Evolutionary conservation across 805 yeast species (phyloP).

Genomic region (Citeromyces matritensis): DNA sequence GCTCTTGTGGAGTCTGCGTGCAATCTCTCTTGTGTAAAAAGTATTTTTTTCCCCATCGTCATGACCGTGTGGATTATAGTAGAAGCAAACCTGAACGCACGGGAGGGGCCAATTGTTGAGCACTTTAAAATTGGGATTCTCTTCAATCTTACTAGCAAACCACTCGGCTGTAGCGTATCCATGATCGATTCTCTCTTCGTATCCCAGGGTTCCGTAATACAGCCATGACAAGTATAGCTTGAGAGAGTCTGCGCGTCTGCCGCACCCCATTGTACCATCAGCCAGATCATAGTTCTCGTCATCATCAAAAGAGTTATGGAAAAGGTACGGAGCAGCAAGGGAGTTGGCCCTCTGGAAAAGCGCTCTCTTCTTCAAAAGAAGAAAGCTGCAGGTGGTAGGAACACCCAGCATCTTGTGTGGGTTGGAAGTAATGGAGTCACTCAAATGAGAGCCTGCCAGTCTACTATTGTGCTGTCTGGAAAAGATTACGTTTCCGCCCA

Average conservation of each 20-base stretch:
- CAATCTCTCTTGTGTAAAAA: constrained; percentile 42
- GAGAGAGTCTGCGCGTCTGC: constrained; percentile 71
- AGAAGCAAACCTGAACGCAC: constrained; percentile 76
- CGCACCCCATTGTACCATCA: constrained; percentile 88
- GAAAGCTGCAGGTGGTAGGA: constrained; percentile 63
- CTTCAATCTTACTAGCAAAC: constrained; percentile 29
- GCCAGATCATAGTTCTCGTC: constrained; percentile 60
- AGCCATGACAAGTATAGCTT: constrained; percentile 72
- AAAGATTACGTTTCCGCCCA: constrained; percentile 82
- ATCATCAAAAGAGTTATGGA: constrained; percentile 40
- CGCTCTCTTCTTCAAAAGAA: constrained; percentile 54
- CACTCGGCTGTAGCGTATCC: constrained; percentile 54
- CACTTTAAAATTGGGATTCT: constrained; percentile 31
- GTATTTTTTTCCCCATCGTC: constrained; percentile 25
- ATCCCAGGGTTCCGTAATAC: constrained; percentile 62
- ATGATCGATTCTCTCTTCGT: constrained; percentile 51
- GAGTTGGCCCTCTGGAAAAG: constrained; percentile 62
- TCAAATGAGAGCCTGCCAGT: constrained; percentile 46
- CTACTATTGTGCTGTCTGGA: constrained; percentile 27
- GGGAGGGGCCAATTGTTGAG: constrained; percentile 50
- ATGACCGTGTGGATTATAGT: constrained; percentile 31
- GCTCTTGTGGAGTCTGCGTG: constrained; percentile 36
- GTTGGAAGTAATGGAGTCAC: constrained; percentile 65
- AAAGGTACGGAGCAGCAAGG: constrained; percentile 64
- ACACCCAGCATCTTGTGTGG: constrained; percentile 89